phyloP scores from a whole-genome alignment of 192 early-diverging fungal genomes.

The Podila epigama region DNA sequence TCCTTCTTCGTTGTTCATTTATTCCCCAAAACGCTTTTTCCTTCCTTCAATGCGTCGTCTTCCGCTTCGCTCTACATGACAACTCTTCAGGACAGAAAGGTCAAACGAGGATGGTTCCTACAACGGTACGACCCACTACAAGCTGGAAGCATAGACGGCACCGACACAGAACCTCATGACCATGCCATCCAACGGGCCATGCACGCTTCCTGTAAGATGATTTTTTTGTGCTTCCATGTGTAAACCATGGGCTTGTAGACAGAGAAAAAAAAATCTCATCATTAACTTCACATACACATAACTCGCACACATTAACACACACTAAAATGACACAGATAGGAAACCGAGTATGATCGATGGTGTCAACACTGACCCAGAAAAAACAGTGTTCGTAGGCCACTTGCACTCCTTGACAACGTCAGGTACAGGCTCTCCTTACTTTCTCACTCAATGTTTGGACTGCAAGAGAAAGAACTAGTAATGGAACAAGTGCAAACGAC shows the following conservation, averaged over 20 bases:
- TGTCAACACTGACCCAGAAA: conserved; percentile 18
- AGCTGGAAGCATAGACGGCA: conserved; percentile 41
- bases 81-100: neutral
- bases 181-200: conserved; percentile 36
- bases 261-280: no score
- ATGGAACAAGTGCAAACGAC: no score
- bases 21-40: no score
- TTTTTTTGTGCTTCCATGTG: no score
- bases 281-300: no score
- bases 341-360: conserved; percentile 3
- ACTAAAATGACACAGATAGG: neutral
- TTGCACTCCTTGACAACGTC: conserved; percentile 32
- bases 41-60: neutral
- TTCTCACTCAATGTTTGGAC: neutral
- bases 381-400: conserved; percentile 40
- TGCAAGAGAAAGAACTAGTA: neutral
- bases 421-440: conserved; percentile 18
- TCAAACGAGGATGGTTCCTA: conserved; percentile 26
- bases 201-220: conserved; percentile 18
- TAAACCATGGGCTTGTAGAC: no score
- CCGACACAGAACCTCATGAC: conserved; percentile 40
- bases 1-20: no score
- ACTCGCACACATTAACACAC: neutral
- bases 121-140: conserved; percentile 31
- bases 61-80: neutral